Evolutionary conservation across 2,329 filamentous ascomycete genomes (phyloP).

Genomic region (Cladobotryum mycophilum): DNA sequence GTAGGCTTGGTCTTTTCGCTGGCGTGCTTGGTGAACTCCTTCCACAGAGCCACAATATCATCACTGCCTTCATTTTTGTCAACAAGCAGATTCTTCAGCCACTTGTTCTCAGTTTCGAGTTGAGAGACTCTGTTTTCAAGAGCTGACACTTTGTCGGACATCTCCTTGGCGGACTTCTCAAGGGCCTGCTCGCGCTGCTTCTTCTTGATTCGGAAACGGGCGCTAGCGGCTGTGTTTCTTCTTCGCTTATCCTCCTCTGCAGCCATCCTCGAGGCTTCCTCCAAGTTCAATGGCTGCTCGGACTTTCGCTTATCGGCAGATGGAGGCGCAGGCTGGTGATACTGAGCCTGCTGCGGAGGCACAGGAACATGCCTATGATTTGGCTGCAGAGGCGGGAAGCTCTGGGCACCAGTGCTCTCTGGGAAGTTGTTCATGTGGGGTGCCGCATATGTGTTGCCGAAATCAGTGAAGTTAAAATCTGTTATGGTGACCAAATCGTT

Average conservation of each 20-base stretch:
- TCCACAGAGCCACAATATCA: conserved; percentile 44
- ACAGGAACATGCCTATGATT: conserved; percentile 36
- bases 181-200: conserved; percentile 88
- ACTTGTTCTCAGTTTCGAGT: conserved; percentile 78
- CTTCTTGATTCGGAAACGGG: conserved; percentile 90
- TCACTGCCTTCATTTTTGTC: conserved; percentile 69
- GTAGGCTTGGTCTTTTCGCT: conserved; percentile 25
- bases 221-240: conserved; percentile 81
- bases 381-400: conserved; percentile 49
- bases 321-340: conserved; percentile 23
- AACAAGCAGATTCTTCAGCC: conserved; percentile 72
- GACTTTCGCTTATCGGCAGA: conserved; percentile 41
- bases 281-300: conserved; percentile 47
- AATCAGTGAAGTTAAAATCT: conserved; percentile 53
- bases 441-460: conserved; percentile 45
- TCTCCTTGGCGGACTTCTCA: conserved; percentile 75
- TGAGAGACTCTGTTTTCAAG: conserved; percentile 69
- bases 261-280: conserved; percentile 65
- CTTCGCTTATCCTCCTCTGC: conserved; percentile 88
- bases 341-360: conserved; percentile 33
- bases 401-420: conserved; percentile 24
- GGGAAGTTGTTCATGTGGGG: conserved; percentile 39
- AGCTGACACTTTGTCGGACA: conserved; percentile 68
- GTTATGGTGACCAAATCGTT: conserved; percentile 40
- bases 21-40: conserved; percentile 41